phyloP scores from a whole-genome alignment of 78 protist genomes.

The Dictyostelium discoideum region DNA sequence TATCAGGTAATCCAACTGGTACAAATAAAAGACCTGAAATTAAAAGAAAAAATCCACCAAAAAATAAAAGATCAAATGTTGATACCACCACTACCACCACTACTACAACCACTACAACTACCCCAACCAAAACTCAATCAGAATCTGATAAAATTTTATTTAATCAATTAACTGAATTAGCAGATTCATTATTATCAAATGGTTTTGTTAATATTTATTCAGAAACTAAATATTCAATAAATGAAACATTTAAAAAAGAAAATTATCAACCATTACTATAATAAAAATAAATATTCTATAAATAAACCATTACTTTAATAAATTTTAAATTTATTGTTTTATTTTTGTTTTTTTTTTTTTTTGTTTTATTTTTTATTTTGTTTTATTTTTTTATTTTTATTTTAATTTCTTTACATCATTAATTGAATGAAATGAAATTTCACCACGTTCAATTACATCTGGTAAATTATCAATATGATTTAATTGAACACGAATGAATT shows the following conservation, averaged over 20 bases:
- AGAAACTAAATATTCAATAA: constrained; percentile 31
- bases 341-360: neutral
- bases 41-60: constrained; percentile 34
- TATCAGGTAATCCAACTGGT: neutral
- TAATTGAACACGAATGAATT: constrained; percentile 38
- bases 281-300: neutral
- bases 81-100: neutral
- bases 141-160: constrained; percentile 30
- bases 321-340: no score
- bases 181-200: constrained; percentile 37
- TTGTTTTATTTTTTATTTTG: neutral
- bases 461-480: constrained; percentile 55
- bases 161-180: constrained; percentile 22
- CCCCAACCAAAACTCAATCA: neutral
- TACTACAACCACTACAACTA: neutral
- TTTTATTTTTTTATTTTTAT: neutral
- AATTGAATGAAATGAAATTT: constrained; percentile 13
- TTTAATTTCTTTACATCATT: neutral
- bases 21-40: constrained; percentile 8
- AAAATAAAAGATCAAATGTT: neutral
- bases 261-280: neutral
- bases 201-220: constrained; percentile 68
- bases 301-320: no score
- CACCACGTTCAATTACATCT: constrained; percentile 30
- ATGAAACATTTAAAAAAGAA: constrained; percentile 30